phyloP scores from a whole-genome alignment of 1,284 basidiomycete species.

The Ceratobasidium sp. region DNA sequence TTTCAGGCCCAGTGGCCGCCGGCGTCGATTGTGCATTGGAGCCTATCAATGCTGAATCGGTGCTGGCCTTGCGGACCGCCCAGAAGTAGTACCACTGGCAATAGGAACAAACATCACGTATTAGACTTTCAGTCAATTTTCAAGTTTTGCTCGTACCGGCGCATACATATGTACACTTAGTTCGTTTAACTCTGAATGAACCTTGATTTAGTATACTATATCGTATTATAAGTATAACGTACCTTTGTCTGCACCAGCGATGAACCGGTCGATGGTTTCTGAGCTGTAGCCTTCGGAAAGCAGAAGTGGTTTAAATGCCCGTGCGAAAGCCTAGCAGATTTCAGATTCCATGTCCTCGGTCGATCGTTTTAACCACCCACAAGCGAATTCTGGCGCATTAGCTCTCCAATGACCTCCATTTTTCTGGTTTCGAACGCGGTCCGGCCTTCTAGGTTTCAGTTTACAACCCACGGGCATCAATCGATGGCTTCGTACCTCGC shows the following conservation, averaged over 20 bases:
- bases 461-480: neutral
- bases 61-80: no score
- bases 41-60: neutral
- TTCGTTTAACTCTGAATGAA: neutral
- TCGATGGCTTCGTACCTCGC: constrained; percentile 3
- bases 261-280: constrained; percentile 32
- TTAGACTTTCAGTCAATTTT: no score
- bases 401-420: constrained; percentile 29
- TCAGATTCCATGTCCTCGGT: neutral
- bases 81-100: no score
- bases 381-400: constrained; percentile 42
- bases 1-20: neutral
- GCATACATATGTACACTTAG: constrained; percentile 28
- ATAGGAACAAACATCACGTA: no score
- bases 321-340: constrained; percentile 15
- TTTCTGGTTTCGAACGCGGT: constrained; percentile 40
- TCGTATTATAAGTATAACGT: neutral
- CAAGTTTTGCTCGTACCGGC: constrained; percentile 19
- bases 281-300: constrained; percentile 14
- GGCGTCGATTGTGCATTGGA: constrained; percentile 2
- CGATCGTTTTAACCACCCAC: neutral
- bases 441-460: constrained; percentile 20
- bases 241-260: constrained; percentile 34
- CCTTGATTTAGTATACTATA: neutral
- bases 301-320: constrained; percentile 39